phyloP scores from a whole-genome alignment of 441 rosid species.

The Iberis amara region DNA sequence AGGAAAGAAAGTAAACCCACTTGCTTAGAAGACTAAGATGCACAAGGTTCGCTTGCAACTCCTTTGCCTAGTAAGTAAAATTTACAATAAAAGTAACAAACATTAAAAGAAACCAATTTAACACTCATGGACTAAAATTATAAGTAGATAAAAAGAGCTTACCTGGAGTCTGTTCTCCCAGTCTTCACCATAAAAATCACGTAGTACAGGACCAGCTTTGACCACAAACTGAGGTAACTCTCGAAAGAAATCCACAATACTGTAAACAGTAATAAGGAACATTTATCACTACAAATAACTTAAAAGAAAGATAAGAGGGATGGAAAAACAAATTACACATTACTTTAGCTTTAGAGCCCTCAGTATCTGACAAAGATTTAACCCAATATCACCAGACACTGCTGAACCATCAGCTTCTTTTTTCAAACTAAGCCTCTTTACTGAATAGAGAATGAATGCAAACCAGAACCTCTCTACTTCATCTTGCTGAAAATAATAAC shows the following conservation, averaged over 20 bases:
- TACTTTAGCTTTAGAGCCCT: constrained; percentile 65
- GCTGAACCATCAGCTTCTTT: constrained; percentile 33
- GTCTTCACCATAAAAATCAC: constrained; percentile 61
- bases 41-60: constrained; percentile 74
- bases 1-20: constrained; percentile 39
- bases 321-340: constrained; percentile 10
- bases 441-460: constrained; percentile 64
- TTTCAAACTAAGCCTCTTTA: constrained; percentile 51
- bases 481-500: constrained; percentile 44
- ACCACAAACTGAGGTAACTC: constrained; percentile 82
- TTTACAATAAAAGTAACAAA: constrained; percentile 11
- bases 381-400: constrained; percentile 40
- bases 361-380: constrained; percentile 64
- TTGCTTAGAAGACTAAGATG: constrained; percentile 75
- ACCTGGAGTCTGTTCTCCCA: constrained; percentile 95
- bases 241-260: constrained; percentile 74
- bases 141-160: constrained; percentile 16
- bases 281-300: neutral
- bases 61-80: constrained; percentile 58
- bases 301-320: neutral
- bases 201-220: constrained; percentile 68
- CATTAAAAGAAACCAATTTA: constrained; percentile 1
- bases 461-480: constrained; percentile 87
- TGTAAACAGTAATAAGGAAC: constrained; percentile 30
- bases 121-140: neutral